Percentiles rank a stretch among this genome's conserved stretches.
These are phyloP conservation scores for Rusavskia elegans DNA, from an alignment of 495 filamentous ascomycete genomes.

Conservation along the genomic window DNA sequence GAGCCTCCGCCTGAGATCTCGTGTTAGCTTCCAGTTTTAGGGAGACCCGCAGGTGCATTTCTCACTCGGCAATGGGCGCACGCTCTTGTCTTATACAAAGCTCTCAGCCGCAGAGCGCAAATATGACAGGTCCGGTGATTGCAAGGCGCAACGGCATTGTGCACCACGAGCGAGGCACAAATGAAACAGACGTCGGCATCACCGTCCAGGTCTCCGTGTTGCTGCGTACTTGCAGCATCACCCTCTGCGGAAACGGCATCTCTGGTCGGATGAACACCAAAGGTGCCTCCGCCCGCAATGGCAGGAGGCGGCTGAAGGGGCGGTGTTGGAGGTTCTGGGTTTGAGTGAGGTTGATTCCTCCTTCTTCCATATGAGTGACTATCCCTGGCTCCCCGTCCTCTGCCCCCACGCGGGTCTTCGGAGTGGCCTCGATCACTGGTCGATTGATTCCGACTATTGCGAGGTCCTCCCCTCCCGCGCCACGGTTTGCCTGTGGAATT, in stretches of 20 bases:
- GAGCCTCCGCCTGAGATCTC: slow-evolving; percentile 46
- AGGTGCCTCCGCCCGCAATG: slow-evolving; percentile 18
- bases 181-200: slow-evolving; percentile 90
- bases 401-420: slow-evolving; percentile 6
- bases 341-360: background rate
- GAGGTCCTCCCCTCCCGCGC: background rate
- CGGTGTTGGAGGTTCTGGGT: slow-evolving; percentile 6
- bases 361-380: background rate
- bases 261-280: slow-evolving; percentile 26
- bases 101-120: slow-evolving; percentile 74
- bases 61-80: slow-evolving; percentile 87
- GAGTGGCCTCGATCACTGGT: background rate
- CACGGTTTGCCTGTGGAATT: background rate
- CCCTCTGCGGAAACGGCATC: slow-evolving; percentile 18
- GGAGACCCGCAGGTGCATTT: no score
- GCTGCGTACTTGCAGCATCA: slow-evolving; percentile 15
- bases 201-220: slow-evolving; percentile 32
- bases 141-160: slow-evolving; percentile 77
- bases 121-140: slow-evolving; percentile 95
- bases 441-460: background rate
- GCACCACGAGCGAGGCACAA: slow-evolving; percentile 72
- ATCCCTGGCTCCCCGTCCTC: slow-evolving; percentile 6
- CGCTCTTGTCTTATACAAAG: slow-evolving; percentile 85
- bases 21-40: no score
- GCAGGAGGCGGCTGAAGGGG: slow-evolving; percentile 15